Base-by-base conservation (phyloP, 1,284 basidiomycete species). In the Gymnopus androsaceus region DNA sequence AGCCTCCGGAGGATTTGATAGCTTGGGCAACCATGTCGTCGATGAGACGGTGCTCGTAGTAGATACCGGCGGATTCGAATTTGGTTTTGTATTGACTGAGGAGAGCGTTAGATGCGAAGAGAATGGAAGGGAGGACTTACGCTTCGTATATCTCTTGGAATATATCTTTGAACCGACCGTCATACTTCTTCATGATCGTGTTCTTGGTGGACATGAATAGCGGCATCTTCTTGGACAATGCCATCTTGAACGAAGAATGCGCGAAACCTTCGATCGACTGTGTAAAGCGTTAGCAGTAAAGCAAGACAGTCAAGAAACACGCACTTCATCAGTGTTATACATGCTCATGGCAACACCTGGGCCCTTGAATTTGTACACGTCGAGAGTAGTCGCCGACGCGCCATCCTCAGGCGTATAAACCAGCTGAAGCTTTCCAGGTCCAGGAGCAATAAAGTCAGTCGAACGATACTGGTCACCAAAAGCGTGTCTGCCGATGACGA, bases 201-300 rank as follows among this genome's bases (percentile, higher is more conserved):
- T 97, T 96, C 79, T 97, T 97, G 40, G 94, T 97, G n/a, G 92
- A 94, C 89, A 97, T 86, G 82, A 94, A 97, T 84, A 97, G 75
- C 47, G 94, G 90, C 83, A 98, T 88, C 76, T 94, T 93, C 87
- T 98, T 98, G 41, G 83, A 73, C 56, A 98, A 72, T n/a, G 94
- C 96, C 92, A 98, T 96, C 80, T 98, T 98, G 84, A 99, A 98
- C 38, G 92, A 95, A 7, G 95, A 84, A 75, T 98, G 95, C 3
- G 96, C 96, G 68, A 99, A 99, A 27, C 96, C 96, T 36, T 78
- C 80, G 67, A 99, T 98, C 3, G 92, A 95, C 88, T 91, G 62
- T n/a, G 25, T 8, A 55, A 23, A 15, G 49, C 7, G 48, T 4
- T 15, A 12, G 54, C 44, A 48, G 51, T 25, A 27, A 3, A 23